Evolutionary conservation across 1,284 basidiomycete species (phyloP), one percentile per base, ranked within the genome.

Genomic region (Ustilago bromivora): DNA sequence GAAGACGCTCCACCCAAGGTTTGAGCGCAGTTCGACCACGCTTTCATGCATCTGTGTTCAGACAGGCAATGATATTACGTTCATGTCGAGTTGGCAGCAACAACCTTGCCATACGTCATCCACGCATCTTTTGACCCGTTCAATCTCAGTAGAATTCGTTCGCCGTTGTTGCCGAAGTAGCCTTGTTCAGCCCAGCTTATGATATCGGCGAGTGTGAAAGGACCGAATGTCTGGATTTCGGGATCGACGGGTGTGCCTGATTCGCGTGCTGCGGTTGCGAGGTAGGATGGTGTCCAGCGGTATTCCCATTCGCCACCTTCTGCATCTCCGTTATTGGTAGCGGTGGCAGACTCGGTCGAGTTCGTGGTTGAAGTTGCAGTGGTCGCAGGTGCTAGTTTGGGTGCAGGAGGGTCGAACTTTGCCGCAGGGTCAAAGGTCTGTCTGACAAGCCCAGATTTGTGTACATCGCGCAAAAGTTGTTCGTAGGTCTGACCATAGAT

Each of bases 401-500:
- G 15, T 46, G 43, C n/a, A 19, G 61, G 57, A 38, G 54, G 31
- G 52, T 79, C 72, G 15, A 61, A 66, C 19, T 41, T 52, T 2
- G 74, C 56, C 0, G 83, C 75, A 0, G 85, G 85, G 57, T 85
- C 84, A 62, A 81, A 86, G 4, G 80, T 82, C n/a, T 63, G 68
- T n/a, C 78, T 51, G 1, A 84, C 84, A 6, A 82, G 68, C 6
- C 76, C 76, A 4, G 81, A 81, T 15, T 79, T 78, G 43, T 76
- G 76, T 17, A 84, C 83, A n/a, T 70, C 51, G 0, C 76, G 66
- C 12, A 86, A 61, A 1, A 86, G 78, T 17, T 58, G 49, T 47
- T 83, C 82, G 66, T 84, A 86, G 34, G 79, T 78, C 34, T 79
- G 78, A 9, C 85, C 85, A 71, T 86, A 86, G 23, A 85, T 76